A percentile compares a stretch with the other conserved stretches of the same genome.
Evolutionary conservation across 139 green algal species (phyloP).

Genomic region (Micractinium sp.): DNA sequence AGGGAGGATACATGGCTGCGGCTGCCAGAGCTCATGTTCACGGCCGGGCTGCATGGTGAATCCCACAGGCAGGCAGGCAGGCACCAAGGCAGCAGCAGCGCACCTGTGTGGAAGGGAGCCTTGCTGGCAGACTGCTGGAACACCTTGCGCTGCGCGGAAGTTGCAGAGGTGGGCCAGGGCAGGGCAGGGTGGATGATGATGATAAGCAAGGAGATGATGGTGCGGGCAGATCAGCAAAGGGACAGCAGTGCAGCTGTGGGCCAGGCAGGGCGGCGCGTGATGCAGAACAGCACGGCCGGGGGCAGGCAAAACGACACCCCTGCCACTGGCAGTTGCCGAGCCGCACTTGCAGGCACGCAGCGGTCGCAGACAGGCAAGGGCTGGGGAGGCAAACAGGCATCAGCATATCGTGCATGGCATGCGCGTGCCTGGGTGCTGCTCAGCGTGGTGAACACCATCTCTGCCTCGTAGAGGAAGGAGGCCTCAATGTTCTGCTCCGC

Average conservation of each 20-base stretch:
- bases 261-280: not conserved
- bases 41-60: not conserved
- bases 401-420: not conserved
- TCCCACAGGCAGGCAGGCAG: conserved; percentile 1
- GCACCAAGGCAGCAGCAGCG: too few species aligned
- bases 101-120: conserved; percentile 43
- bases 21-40: too few species aligned
- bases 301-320: not conserved
- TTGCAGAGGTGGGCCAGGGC: not conserved
- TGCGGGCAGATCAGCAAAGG: not conserved
- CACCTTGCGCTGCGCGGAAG: conserved; percentile 45
- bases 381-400: not conserved
- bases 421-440: conserved; percentile 63
- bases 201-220: too few species aligned
- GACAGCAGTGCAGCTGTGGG: too few species aligned
- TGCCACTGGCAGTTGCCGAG: not conserved
- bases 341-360: not conserved
- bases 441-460: conserved; percentile 91
- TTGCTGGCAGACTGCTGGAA: conserved; percentile 30
- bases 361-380: not conserved
- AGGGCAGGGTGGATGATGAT: not conserved
- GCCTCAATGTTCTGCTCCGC: conserved; percentile 55
- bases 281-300: too few species aligned
- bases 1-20: too few species aligned
- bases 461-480: conserved; percentile 64